Evolutionary conservation across 768 basidiomycete genomes (phyloP).

Genomic region (Mycena metata): DNA sequence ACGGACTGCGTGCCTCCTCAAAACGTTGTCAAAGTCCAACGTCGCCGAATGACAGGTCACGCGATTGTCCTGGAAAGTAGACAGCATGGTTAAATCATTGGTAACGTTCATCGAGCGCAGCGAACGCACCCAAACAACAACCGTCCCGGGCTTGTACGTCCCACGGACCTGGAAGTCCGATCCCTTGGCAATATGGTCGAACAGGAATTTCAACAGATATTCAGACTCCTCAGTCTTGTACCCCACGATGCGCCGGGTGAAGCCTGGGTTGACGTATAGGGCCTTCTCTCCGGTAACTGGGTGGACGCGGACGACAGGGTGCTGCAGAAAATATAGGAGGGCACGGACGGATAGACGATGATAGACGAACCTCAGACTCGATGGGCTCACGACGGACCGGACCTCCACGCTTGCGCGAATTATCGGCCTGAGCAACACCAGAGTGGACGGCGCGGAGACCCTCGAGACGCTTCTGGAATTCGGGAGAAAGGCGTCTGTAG

Average conservation of each 20-base stretch:
- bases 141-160: constrained; percentile 64
- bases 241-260: constrained; percentile 68
- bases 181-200: constrained; percentile 65
- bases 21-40: constrained; percentile 48
- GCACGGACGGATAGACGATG: constrained; percentile 9
- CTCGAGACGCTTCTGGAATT: constrained; percentile 69
- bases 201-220: constrained; percentile 67
- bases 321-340: constrained; percentile 45
- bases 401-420: constrained; percentile 57
- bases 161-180: constrained; percentile 65
- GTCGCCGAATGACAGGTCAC: constrained; percentile 56
- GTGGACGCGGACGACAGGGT: constrained; percentile 69
- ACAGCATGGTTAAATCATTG: constrained; percentile 7
- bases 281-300: constrained; percentile 76
- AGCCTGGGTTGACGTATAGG: constrained; percentile 69
- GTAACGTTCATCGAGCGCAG: too few relatives aligned
- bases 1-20: constrained; percentile 54
- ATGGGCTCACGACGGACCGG: constrained; percentile 66
- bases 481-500: constrained; percentile 69
- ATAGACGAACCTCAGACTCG: constrained; percentile 54
- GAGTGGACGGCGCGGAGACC: constrained; percentile 70
- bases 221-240: constrained; percentile 69
- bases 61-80: constrained; percentile 51
- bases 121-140: constrained; percentile 66
- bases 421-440: constrained; percentile 65